These are phyloP conservation scores for Physcomitrellopsis africana DNA, from an alignment of 225 moss, liverwort and hornwort species.

Conservation along the genomic window DNA sequence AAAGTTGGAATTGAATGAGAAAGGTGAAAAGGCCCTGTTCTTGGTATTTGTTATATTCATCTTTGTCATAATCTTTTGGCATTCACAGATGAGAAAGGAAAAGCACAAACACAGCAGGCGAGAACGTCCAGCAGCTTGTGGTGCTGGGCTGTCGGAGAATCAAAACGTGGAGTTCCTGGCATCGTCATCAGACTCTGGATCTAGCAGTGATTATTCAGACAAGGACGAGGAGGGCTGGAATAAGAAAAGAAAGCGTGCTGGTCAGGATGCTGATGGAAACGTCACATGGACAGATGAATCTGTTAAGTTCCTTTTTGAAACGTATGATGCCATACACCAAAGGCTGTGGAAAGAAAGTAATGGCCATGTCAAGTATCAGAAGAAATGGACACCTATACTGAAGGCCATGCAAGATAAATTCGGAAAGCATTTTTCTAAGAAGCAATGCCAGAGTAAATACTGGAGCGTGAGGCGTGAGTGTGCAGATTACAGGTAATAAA, in stretches of 20 bases:
- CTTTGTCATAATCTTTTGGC: background rate
- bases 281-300: conserved; percentile 75
- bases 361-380: conserved; percentile 73
- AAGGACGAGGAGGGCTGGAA: conserved; percentile 51
- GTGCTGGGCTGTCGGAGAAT: conserved; percentile 46
- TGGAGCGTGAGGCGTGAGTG: conserved; percentile 76
- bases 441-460: conserved; percentile 75
- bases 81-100: conserved; percentile 39
- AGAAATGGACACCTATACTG: conserved; percentile 74
- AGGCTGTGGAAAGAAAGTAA: conserved; percentile 66
- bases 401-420: conserved; percentile 74
- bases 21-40: background rate
- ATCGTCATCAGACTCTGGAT: conserved; percentile 60
- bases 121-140: conserved; percentile 38
- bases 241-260: conserved; percentile 62
- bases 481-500: conserved; percentile 63
- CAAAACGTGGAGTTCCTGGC: conserved; percentile 51
- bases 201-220: conserved; percentile 61
- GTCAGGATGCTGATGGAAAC: conserved; percentile 68
- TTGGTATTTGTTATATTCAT: background rate
- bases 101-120: conserved; percentile 41
- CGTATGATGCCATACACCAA: conserved; percentile 72
- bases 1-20: background rate
- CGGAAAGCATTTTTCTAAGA: conserved; percentile 71
- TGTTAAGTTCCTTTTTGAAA: conserved; percentile 66